Conservation (phyloP, 108 stramenopile genomes). For the Asterionellopsis glacialis region DNA sequence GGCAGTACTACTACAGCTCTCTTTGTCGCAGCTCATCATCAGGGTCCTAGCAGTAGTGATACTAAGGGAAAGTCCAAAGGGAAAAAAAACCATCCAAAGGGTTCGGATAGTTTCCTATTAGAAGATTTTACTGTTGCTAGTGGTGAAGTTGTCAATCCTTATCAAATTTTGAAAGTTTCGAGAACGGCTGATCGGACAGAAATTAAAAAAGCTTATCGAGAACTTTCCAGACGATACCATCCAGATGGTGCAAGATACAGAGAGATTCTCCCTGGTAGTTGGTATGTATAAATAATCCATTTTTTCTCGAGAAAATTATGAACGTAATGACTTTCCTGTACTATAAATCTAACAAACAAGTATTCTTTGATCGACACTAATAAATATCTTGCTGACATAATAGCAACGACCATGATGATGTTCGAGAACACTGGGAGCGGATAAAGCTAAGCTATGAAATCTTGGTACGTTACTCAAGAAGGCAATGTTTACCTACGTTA, state of each 20-base stretch:
- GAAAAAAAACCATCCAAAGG: not conserved
- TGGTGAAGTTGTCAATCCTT: constrained; percentile 52
- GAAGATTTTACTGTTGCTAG: constrained; percentile 32
- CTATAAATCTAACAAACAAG: not conserved
- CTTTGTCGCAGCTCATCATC: not conserved
- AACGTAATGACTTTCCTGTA: not conserved
- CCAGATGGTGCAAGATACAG: constrained; percentile 44
- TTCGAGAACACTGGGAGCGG: constrained; percentile 73
- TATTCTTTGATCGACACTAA: not conserved
- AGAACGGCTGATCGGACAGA: constrained; percentile 41
- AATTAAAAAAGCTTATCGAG: constrained; percentile 40
- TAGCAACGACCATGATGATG: constrained; percentile 64
- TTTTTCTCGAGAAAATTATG: not conserved
- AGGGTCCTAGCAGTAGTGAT: not conserved
- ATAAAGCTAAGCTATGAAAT: constrained; percentile 75
- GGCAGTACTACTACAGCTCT: not conserved
- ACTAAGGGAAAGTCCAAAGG: not conserved
- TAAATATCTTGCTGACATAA: not conserved
- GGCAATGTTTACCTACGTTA: too few species aligned
- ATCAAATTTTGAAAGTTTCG: constrained; percentile 35
- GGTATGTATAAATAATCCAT: constrained; percentile 26
- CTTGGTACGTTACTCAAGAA: not conserved
- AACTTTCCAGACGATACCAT: constrained; percentile 51
- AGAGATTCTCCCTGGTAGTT: constrained; percentile 62
- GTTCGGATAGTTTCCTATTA: constrained; percentile 10